These are phyloP conservation scores for Daedaleopsis sinensis DNA, from an alignment of 768 basidiomycete genomes.

Conservation along the genomic window DNA sequence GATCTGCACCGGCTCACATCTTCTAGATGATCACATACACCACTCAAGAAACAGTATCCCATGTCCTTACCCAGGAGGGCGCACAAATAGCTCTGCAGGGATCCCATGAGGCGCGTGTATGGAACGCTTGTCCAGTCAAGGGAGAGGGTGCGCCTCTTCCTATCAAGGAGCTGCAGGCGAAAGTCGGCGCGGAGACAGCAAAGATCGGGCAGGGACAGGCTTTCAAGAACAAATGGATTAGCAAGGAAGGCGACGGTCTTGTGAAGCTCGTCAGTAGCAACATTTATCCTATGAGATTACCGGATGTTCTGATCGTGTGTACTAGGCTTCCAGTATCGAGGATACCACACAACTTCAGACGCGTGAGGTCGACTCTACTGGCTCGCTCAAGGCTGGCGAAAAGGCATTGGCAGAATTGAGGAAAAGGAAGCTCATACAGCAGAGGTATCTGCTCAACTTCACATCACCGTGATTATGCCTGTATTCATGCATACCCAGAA, in stretches of 20 bases:
- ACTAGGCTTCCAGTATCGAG: slow-evolving; percentile 61
- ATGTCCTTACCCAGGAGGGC: slow-evolving; percentile 84
- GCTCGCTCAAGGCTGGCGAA: slow-evolving; percentile 74
- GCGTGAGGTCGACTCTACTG: slow-evolving; percentile 70
- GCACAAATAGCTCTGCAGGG: slow-evolving; percentile 74
- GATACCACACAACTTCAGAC: slow-evolving; percentile 81
- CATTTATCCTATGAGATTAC: slow-evolving; percentile 36
- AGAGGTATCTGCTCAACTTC: slow-evolving; percentile 58
- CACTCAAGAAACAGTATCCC: slow-evolving; percentile 72
- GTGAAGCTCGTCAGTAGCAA: slow-evolving; percentile 65
- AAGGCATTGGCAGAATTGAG: slow-evolving; percentile 83
- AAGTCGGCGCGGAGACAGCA: slow-evolving; percentile 83
- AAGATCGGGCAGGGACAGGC: slow-evolving; percentile 95
- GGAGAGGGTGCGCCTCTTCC: slow-evolving; percentile 71
- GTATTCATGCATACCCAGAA: slow-evolving; percentile 50
- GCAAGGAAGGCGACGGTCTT: slow-evolving; percentile 86
- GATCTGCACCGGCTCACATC: neutral
- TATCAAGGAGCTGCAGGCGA: slow-evolving; percentile 67
- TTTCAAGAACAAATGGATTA: slow-evolving; percentile 97
- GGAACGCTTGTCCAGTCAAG: slow-evolving; percentile 76
- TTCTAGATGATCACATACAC: slow-evolving; percentile 82
- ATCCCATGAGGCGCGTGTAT: slow-evolving; percentile 95
- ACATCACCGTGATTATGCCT: neutral
- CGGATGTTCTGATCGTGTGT: neutral
- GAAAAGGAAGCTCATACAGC: slow-evolving; percentile 86